Base-by-base conservation (phyloP, 2,329 filamentous ascomycete species). In the Colletotrichum sp. region DNA sequence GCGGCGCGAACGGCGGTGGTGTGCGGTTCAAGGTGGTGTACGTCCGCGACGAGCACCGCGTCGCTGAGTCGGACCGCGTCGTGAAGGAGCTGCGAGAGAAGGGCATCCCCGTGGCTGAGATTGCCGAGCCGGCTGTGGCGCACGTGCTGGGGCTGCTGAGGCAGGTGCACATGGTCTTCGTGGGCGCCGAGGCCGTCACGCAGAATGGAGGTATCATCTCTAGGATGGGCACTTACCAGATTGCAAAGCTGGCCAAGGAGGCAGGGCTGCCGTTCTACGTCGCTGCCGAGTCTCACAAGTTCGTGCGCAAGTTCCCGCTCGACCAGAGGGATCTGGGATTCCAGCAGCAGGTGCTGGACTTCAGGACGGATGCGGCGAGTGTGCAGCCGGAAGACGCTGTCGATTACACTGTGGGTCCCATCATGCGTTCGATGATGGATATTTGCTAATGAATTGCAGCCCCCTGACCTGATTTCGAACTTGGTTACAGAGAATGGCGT, bases 201-300 rank as follows among this genome's bases (percentile, higher is more conserved):
- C 95, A 98, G 81, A 98, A 98, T 82, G 97, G 97, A 65, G 96
- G 96, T 48, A 94, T 98, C 79, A 95, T 99, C 79, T 96, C 94
- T 28, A 89, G 96, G 64, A 91, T 98, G 85, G 96, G 96, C 68
- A 92, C 91, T 4, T 96, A 95, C 79, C 96, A 98, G 86, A 93
- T 98, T 79, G 96, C 95, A 3, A 87, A 95, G 79, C 87, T 98
- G 68, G 96, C 96, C 7, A 93, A 93, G 80, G 83, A 85, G 32
- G 88, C 88, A 59, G 91, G 93, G 52, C 93, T 95, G 77, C 94
- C 94, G 0, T 95, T 98, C 79, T 98, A 97, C 81, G 96, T 98
- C 21, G 96, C 97, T 7, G 94, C 94, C 2, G 97, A 99, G 87
- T 97, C 95, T 80, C 97, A 99, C 88, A 99, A 99, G 86, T 98